Evolutionary conservation across 139 green algal species (phyloP), one percentile per base, ranked within the genome.

Genomic region (Astrephomene gubernaculifera): DNA sequence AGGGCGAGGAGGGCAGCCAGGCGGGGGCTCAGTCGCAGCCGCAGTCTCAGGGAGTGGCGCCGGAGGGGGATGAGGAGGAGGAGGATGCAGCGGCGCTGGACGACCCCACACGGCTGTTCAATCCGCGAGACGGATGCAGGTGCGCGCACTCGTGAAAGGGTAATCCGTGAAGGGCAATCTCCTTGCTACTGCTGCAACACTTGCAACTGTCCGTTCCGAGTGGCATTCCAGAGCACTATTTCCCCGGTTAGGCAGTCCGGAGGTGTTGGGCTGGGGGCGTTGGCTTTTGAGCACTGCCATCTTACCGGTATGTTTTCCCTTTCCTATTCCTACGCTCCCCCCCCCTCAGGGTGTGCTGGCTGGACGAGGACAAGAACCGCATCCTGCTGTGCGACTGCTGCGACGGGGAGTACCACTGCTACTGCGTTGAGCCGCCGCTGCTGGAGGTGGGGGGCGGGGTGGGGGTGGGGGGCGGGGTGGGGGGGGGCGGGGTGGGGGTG

Each of bases 381-480:
- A 74, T 95, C 78, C 74, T 96, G 49, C 81, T 94, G 65, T 97
- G 94, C 65, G 91, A 96, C 82, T 75, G 87, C 74, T 97, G 94
- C 70, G 88, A 95, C 49, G 87, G 87, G 9, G 88, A 93, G 85
- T 94, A 90, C 71, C 94, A 97, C 89, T 90, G 82, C 74, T 97
- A 97, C 87, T 97, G 94, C 89, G 74, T 96, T 41, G 88, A 92
- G 35, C 94, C 94, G 31, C 91, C 92, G 17, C 86, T 97, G 80
- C 45, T 91, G 49, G 92, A 97, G 75, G 85, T 84, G 52, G 25
- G 52, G 14, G 14, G 35, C 6, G 65, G 35, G 35, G 17, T 25
- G 49, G 49, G 49, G 49, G 49, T 12, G 49, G 49, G 49, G 49
- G 49, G 49, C 49, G 49, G 17, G 49, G 49, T 12, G 49, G 14